These are phyloP conservation scores for Solanum chacoense DNA, from an alignment of 305 asterid species.

Conservation along the genomic window DNA sequence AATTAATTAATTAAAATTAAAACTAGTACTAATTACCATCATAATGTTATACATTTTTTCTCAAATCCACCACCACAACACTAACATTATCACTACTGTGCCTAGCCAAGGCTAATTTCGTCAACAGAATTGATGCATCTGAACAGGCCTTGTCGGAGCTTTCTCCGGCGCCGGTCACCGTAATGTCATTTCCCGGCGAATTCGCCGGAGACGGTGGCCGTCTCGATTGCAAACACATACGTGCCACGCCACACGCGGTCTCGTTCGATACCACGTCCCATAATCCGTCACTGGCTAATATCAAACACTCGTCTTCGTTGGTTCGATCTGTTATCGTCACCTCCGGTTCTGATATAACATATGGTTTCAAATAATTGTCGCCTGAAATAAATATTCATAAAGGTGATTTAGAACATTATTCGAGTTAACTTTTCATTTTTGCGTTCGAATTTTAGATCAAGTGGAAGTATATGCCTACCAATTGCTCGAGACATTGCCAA, in stretches of 20 bases:
- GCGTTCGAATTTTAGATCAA: background rate
- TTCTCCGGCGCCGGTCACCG: conserved; percentile 35
- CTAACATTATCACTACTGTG: conserved; percentile 74
- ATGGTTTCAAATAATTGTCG: conserved; percentile 77
- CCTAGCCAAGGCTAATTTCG: conserved; percentile 85
- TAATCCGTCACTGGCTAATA: conserved; percentile 71
- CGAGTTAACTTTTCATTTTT: too few species aligned
- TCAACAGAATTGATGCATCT: conserved; percentile 83
- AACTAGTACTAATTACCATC: background rate
- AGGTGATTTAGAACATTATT: background rate
- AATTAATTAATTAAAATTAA: background rate
- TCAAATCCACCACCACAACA: conserved; percentile 75
- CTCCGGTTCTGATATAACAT: conserved; percentile 75
- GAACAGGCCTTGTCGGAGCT: conserved; percentile 67
- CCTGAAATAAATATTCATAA: conserved; percentile 20
- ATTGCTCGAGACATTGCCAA: conserved; percentile 92
- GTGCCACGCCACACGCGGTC: conserved; percentile 87
- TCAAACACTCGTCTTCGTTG: conserved; percentile 61
- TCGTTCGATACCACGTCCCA: conserved; percentile 92
- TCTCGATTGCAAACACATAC: conserved; percentile 57
- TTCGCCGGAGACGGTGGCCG: conserved; percentile 35
- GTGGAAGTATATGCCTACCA: conserved; percentile 6
- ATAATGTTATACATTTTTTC: conserved; percentile 14
- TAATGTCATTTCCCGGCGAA: conserved; percentile 33
- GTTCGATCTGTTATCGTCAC: conserved; percentile 57